phyloP scores from a whole-genome alignment of 495 filamentous ascomycete species.

The Tricharina praecox region DNA sequence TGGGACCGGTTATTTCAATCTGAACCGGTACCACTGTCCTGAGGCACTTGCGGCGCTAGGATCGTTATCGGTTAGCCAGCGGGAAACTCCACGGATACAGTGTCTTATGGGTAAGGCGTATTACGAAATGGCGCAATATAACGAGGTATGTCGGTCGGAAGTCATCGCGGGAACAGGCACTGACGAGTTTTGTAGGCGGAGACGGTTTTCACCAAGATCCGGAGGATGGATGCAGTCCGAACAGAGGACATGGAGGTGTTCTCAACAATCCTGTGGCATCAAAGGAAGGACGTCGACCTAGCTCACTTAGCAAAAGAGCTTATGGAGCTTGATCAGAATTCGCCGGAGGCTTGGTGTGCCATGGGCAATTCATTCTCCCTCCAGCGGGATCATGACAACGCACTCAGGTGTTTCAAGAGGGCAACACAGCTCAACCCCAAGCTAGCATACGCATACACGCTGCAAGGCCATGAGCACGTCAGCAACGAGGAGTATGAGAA shows the following conservation, averaged over 20 bases:
- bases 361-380: conserved; percentile 91
- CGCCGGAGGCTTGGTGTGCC: conserved; percentile 89
- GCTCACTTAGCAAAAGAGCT: conserved; percentile 84
- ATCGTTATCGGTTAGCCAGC: conserved; percentile 51
- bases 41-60: conserved; percentile 58
- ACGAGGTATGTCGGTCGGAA: conserved; percentile 35
- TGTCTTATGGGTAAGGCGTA: conserved; percentile 74
- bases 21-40: conserved; percentile 59
- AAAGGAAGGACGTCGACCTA: conserved; percentile 78
- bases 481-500: conserved; percentile 95
- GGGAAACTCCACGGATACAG: conserved; percentile 90
- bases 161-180: conserved; percentile 3
- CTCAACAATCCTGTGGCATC: conserved; percentile 91
- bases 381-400: conserved; percentile 87
- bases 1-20: conserved; percentile 56
- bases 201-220: conserved; percentile 61
- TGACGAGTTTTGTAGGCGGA: conserved; percentile 36
- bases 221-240: conserved; percentile 55
- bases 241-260: conserved; percentile 93
- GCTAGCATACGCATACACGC: conserved; percentile 87
- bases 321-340: conserved; percentile 66
- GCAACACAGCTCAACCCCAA: conserved; percentile 76
- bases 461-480: conserved; percentile 95
- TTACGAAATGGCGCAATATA: conserved; percentile 73
- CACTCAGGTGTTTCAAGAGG: conserved; percentile 84